Evolutionary conservation across 2,329 filamentous ascomycete genomes (phyloP).

Genomic region (Trematosphaeria pertusa): DNA sequence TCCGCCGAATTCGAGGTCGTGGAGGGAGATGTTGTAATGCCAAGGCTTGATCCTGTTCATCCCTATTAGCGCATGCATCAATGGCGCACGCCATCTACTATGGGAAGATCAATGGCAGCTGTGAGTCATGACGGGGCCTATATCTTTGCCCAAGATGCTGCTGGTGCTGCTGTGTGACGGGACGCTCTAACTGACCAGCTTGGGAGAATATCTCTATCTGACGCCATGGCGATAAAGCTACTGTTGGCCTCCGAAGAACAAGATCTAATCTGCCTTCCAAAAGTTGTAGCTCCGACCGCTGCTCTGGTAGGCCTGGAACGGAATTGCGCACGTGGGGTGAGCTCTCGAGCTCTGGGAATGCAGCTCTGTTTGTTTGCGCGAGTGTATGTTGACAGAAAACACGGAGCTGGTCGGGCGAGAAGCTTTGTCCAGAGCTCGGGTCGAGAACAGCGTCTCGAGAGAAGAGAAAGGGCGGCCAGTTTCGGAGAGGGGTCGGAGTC

Average conservation of each 20-base stretch:
- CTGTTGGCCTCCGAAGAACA: conserved; percentile 42
- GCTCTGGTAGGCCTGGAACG: conserved; percentile 22
- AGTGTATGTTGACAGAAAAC: conserved; percentile 15
- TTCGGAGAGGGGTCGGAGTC: conserved; percentile 26
- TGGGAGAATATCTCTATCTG: conserved; percentile 56
- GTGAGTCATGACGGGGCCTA: neutral
- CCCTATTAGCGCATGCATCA: conserved; percentile 21
- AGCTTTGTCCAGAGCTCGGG: conserved; percentile 32
- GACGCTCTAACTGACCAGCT: conserved; percentile 48
- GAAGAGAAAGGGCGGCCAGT: conserved; percentile 39
- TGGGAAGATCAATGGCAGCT: neutral
- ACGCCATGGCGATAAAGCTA: conserved; percentile 50
- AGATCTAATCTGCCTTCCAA: conserved; percentile 31
- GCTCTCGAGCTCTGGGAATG: conserved; percentile 25
- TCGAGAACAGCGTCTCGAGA: conserved; percentile 46
- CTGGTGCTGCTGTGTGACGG: too few species aligned
- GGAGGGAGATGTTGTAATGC: conserved; percentile 85
- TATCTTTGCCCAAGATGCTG: too few species aligned
- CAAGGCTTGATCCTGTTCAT: conserved; percentile 72
- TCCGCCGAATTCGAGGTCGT: conserved; percentile 74
- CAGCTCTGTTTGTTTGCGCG: conserved; percentile 25
- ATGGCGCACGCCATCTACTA: neutral
- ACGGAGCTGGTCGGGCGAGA: conserved; percentile 18
- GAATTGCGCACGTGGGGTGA: conserved; percentile 25
- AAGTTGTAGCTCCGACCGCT: conserved; percentile 17